phyloP scores from a whole-genome alignment of 2,329 filamentous ascomycete genomes.

The Sporothrix protearum region DNA sequence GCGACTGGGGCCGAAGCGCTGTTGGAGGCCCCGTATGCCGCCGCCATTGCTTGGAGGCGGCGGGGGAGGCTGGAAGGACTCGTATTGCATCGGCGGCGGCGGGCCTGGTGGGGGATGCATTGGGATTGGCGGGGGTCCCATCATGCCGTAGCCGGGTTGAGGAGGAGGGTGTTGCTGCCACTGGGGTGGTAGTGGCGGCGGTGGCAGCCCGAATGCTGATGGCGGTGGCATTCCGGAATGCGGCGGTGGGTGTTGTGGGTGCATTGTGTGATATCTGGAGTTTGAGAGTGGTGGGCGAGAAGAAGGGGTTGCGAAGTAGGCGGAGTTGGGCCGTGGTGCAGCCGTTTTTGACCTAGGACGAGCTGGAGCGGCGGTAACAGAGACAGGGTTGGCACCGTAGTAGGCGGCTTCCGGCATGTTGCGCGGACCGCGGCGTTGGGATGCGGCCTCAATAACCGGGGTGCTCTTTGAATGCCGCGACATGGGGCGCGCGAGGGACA shows the following conservation, averaged over 20 bases:
- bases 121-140: conserved; percentile 13
- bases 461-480: conserved; percentile 40
- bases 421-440: conserved; percentile 34
- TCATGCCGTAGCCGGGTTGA: conserved; percentile 10
- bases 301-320: conserved; percentile 36
- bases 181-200: background rate
- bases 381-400: conserved; percentile 39
- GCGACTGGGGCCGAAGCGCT: conserved; percentile 31
- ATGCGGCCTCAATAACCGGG: conserved; percentile 31
- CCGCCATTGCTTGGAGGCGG: background rate
- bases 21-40: conserved; percentile 25
- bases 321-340: conserved; percentile 35
- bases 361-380: conserved; percentile 32
- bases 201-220: conserved; percentile 19
- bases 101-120: background rate
- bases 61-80: background rate
- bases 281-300: conserved; percentile 40
- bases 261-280: conserved; percentile 37
- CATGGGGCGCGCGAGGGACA: conserved; percentile 35
- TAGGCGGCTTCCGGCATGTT: conserved; percentile 39
- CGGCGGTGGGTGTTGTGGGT: conserved; percentile 22
- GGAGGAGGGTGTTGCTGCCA: conserved; percentile 18
- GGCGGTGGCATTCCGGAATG: background rate
- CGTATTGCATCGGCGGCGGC: background rate
- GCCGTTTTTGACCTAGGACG: conserved; percentile 42